Percentiles rank a stretch among this genome's conserved stretches.
These are phyloP conservation scores for Gossypium turneri DNA, from an alignment of 345 rosid species.

Conservation along the genomic window DNA sequence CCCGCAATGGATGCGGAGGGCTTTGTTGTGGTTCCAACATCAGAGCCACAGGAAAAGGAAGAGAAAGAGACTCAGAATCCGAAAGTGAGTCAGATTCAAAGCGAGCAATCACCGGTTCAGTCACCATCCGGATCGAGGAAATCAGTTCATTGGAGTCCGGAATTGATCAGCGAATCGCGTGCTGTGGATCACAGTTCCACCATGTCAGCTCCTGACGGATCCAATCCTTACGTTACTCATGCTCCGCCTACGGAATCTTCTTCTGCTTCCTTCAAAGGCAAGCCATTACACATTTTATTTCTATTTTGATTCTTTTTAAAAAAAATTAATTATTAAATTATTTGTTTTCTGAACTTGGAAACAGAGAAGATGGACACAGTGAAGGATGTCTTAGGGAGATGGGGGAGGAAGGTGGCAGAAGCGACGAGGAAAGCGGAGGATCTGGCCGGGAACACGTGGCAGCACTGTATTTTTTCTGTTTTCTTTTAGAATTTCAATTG, in stretches of 20 bases:
- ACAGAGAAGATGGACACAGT: conserved; percentile 48
- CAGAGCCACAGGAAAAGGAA: conserved; percentile 30
- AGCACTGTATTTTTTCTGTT: conserved; percentile 26
- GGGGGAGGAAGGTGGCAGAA: conserved; percentile 56
- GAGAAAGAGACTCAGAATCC: conserved; percentile 15
- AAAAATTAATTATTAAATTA: background rate
- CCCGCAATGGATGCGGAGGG: conserved; percentile 29
- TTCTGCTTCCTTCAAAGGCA: conserved; percentile 51
- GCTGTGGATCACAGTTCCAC: conserved; percentile 22
- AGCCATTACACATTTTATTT: background rate
- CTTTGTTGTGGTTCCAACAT: conserved; percentile 21
- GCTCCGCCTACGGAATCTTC: conserved; percentile 32
- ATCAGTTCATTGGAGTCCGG: conserved; percentile 76
- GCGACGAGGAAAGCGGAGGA: conserved; percentile 63
- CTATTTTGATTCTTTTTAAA: background rate
- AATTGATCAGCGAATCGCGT: conserved; percentile 52
- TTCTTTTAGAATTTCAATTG: background rate
- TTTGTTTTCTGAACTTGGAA: conserved; percentile 15
- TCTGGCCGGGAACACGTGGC: conserved; percentile 57
- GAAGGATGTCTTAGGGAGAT: conserved; percentile 54
- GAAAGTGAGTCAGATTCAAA: conserved; percentile 20
- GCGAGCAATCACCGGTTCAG: conserved; percentile 26
- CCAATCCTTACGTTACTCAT: conserved; percentile 54
- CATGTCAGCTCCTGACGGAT: conserved; percentile 26
- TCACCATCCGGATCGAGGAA: conserved; percentile 41